A percentile compares a stretch with the other conserved stretches of the same genome.
phyloP scores from a whole-genome alignment of 495 filamentous ascomycete genomes.

The Lichenothelia convexa region DNA sequence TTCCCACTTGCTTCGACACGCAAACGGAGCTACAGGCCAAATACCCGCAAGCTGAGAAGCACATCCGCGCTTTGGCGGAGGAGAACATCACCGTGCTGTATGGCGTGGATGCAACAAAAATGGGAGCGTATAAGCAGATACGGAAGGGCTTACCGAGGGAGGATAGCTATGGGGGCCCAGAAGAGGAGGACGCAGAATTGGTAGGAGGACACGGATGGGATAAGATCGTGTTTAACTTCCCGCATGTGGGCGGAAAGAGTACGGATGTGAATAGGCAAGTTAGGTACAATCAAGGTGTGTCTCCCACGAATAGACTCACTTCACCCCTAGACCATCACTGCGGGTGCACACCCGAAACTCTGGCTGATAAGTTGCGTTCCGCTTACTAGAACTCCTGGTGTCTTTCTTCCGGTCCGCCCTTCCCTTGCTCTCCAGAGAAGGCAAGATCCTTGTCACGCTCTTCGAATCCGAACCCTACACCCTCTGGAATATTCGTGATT shows the following conservation, averaged over 20 bases:
- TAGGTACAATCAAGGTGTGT: constrained; percentile 56
- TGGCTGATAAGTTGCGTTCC: neutral
- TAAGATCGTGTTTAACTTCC: constrained; percentile 84
- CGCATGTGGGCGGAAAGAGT: constrained; percentile 77
- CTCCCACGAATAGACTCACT: no score
- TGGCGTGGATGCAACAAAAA: constrained; percentile 55
- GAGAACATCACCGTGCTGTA: constrained; percentile 38
- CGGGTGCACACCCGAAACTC: no score
- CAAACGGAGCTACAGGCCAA: constrained; percentile 38
- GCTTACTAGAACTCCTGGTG: constrained; percentile 48
- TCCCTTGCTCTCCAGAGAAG: constrained; percentile 30
- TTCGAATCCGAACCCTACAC: constrained; percentile 91
- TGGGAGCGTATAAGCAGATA: constrained; percentile 28
- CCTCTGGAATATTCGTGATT: constrained; percentile 79
- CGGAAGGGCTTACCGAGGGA: no score
- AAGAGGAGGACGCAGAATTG: no score
- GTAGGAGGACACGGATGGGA: constrained; percentile 50
- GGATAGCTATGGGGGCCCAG: no score
- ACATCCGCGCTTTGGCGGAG: constrained; percentile 36
- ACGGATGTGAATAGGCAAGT: constrained; percentile 93
- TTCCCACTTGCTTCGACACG: constrained; percentile 44
- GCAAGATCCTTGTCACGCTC: constrained; percentile 64
- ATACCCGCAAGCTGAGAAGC: constrained; percentile 48
- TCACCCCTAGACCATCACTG: no score
- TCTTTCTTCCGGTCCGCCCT: constrained; percentile 53